These are phyloP conservation scores for Candida patagonica DNA, from an alignment of 805 yeast genomes.

Conservation along the genomic window DNA sequence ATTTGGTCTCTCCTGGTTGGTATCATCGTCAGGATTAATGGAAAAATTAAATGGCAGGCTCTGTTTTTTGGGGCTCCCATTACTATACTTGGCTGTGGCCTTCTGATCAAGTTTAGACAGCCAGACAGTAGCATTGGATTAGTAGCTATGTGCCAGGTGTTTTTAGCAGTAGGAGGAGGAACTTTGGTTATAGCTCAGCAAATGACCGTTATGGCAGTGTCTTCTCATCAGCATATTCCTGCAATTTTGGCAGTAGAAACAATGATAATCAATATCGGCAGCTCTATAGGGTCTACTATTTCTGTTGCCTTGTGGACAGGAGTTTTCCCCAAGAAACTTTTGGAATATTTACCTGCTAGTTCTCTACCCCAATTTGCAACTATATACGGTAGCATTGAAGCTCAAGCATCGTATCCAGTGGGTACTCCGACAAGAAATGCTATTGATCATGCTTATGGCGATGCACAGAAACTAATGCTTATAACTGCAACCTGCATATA, in stretches of 20 bases:
- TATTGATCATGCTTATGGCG: conserved; percentile 12
- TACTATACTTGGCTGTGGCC: conserved; percentile 49
- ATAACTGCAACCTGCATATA: conserved; percentile 8
- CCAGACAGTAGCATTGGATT: conserved; percentile 40
- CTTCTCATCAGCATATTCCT: conserved; percentile 50
- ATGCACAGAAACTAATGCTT: conserved; percentile 11
- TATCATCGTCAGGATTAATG: conserved; percentile 39
- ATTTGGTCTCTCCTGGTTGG: conserved; percentile 50
- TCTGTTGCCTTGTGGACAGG: conserved; percentile 55
- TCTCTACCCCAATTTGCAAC: conserved; percentile 6
- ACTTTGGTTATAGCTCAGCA: conserved; percentile 48
- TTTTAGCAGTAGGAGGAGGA: conserved; percentile 58
- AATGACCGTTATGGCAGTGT: conserved; percentile 44
- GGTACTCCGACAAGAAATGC: conserved; percentile 12
- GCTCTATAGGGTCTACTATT: conserved; percentile 48
- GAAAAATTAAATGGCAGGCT: conserved; percentile 31
- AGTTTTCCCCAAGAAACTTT: conserved; percentile 23
- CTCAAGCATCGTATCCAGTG: conserved; percentile 8
- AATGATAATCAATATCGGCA: conserved; percentile 45
- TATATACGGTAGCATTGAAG: conserved; percentile 12
- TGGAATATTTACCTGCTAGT: conserved; percentile 23
- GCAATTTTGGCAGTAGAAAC: conserved; percentile 41
- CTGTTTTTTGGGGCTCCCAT: conserved; percentile 44
- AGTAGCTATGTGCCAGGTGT: conserved; percentile 49
- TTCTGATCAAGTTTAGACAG: conserved; percentile 42